Percentiles rank a stretch among this genome's conserved stretches.
These are phyloP conservation scores for Gaertneriomyces sp. DNA, from an alignment of 192 early-diverging fungal genomes.

Conservation along the genomic window DNA sequence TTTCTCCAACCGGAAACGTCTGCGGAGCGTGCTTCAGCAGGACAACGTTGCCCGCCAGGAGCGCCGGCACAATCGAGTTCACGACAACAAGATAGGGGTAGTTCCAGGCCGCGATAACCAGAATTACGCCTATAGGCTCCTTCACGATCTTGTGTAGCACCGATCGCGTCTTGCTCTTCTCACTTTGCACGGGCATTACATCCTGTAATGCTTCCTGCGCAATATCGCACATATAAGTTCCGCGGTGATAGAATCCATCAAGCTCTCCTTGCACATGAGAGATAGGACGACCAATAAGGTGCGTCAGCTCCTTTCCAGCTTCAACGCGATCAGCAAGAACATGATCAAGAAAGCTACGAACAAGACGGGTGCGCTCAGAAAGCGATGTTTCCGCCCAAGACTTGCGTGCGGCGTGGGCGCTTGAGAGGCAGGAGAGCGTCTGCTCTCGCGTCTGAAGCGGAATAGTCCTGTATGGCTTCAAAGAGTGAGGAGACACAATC, in stretches of 20 bases:
- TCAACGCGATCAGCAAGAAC: slow-evolving; percentile 57
- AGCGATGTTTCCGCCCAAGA: slow-evolving; percentile 56
- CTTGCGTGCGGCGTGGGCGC: slow-evolving; percentile 43
- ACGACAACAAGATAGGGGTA: slow-evolving; percentile 77
- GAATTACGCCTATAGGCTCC: slow-evolving; percentile 68
- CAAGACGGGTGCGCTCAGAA: slow-evolving; percentile 47
- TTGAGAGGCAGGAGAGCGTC: slow-evolving; percentile 35
- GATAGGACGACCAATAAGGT: slow-evolving; percentile 67
- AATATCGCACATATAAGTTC: slow-evolving; percentile 63
- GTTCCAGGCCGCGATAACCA: slow-evolving; percentile 74
- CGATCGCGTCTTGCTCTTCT: slow-evolving; percentile 37
- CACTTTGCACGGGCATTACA: slow-evolving; percentile 46
- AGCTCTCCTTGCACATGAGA: slow-evolving; percentile 66
- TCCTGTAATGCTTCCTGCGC: slow-evolving; percentile 62
- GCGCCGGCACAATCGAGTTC: slow-evolving; percentile 73
- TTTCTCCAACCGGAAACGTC: slow-evolving; percentile 71
- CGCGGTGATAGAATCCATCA: slow-evolving; percentile 65
- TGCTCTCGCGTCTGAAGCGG: slow-evolving; percentile 13
- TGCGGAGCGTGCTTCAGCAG: slow-evolving; percentile 77
- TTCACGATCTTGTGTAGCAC: slow-evolving; percentile 59
- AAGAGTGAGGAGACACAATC: slow-evolving; percentile 30
- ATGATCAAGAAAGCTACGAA: slow-evolving; percentile 48
- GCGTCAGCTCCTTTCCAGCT: slow-evolving; percentile 53
- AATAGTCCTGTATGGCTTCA: slow-evolving; percentile 14
- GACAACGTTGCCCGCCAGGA: slow-evolving; percentile 74